These are phyloP conservation scores for Corylus heterophylla DNA, from an alignment of 306 rosid genomes.

Conservation along the genomic window DNA sequence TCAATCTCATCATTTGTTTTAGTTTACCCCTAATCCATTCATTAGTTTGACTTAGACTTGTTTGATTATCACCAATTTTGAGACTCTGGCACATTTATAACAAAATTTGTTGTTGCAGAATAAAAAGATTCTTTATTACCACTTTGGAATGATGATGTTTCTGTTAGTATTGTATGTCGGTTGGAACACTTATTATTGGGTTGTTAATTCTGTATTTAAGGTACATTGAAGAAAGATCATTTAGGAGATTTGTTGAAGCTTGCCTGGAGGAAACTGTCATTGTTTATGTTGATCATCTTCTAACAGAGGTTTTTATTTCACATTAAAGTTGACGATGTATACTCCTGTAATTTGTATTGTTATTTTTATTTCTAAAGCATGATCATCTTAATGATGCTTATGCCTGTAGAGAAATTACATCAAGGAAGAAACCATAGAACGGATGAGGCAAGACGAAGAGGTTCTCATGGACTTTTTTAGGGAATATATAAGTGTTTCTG, in stretches of 20 bases:
- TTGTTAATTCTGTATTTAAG: conserved; percentile 42
- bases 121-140: not conserved
- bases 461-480: conserved; percentile 94
- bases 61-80: not conserved
- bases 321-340: conserved; percentile 3
- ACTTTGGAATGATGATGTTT: not conserved
- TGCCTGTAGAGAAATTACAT: conserved; percentile 75
- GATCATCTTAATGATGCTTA: conserved; percentile 22
- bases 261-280: conserved; percentile 93
- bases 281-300: conserved; percentile 87
- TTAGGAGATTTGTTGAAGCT: conserved; percentile 97
- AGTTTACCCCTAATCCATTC: not conserved
- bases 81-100: not conserved
- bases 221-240: conserved; percentile 97
- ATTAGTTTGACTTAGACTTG: not conserved
- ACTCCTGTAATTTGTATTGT: conserved; percentile 10
- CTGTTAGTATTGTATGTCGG: not conserved
- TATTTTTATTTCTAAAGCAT: conserved; percentile 25
- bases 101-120: conserved; percentile 7
- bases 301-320: conserved; percentile 64
- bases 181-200: not conserved
- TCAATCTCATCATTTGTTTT: not conserved
- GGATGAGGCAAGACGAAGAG: conserved; percentile 98
- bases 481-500: conserved; percentile 86
- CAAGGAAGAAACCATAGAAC: conserved; percentile 91